Conservation (phyloP, 768 basidiomycete genomes). For the Thelephora aurantiotincta region DNA sequence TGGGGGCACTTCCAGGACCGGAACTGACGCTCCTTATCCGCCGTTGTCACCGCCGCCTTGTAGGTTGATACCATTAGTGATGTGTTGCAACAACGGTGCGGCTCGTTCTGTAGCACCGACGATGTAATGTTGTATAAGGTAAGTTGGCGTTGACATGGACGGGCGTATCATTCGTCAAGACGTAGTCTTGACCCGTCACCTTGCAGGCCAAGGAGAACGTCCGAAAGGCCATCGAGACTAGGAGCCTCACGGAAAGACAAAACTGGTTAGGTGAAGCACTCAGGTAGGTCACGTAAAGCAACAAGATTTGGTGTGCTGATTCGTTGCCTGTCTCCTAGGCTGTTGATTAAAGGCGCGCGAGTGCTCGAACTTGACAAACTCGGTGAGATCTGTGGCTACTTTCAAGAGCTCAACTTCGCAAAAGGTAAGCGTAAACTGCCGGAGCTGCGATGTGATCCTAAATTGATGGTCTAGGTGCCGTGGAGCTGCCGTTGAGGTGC, state of each 20-base stretch:
- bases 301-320: neutral
- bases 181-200: neutral
- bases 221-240: constrained; percentile 76
- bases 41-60: neutral
- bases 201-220: constrained; percentile 83
- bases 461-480: constrained; percentile 38
- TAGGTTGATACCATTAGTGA: constrained; percentile 97
- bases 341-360: constrained; percentile 81
- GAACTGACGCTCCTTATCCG: neutral
- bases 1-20: too few relatives aligned
- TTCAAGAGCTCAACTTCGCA: constrained; percentile 71
- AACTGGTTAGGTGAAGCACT: constrained; percentile 79
- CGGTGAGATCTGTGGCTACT: constrained; percentile 79
- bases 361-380: constrained; percentile 77
- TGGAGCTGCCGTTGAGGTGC: constrained; percentile 76
- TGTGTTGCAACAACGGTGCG: constrained; percentile 85
- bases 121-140: constrained; percentile 98
- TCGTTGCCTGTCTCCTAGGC: constrained; percentile 24
- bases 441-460: neutral
- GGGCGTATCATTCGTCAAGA: neutral
- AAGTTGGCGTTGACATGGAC: constrained; percentile 5
- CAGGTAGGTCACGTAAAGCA: constrained; percentile 32
- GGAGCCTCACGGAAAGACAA: constrained; percentile 58
- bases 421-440: constrained; percentile 37
- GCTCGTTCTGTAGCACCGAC: constrained; percentile 95